Conservation (phyloP, 495 filamentous ascomycete species). For the Neurospora sp. region DNA sequence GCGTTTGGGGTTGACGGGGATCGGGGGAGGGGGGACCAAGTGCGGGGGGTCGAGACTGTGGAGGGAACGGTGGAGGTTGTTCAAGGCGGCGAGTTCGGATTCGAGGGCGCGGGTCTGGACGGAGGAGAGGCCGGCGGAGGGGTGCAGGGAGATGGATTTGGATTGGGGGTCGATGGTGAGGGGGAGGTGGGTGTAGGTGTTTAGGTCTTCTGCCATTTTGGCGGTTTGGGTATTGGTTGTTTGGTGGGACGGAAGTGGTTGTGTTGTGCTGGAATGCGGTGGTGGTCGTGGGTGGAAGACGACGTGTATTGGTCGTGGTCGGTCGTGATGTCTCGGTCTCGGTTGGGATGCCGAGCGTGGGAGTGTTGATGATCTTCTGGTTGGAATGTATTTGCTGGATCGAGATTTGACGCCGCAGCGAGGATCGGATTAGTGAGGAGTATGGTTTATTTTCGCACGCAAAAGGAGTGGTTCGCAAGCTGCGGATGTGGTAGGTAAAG, state of each 20-base stretch:
- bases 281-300: too few relatives aligned
- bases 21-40: conserved; percentile 57
- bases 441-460: background rate
- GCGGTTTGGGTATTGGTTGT: background rate
- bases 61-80: conserved; percentile 63
- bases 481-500: background rate
- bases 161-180: conserved; percentile 66
- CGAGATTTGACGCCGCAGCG: background rate
- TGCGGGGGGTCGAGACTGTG: conserved; percentile 46
- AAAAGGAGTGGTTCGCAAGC: background rate
- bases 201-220: conserved; percentile 46
- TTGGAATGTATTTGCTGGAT: background rate
- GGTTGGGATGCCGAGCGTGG: background rate
- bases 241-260: background rate
- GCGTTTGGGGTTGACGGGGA: conserved; percentile 79
- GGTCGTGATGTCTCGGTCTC: background rate
- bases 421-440: background rate
- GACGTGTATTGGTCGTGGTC: too few relatives aligned
- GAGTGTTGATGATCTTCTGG: background rate
- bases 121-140: conserved; percentile 7
- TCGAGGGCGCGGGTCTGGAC: conserved; percentile 31
- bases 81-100: conserved; percentile 59
- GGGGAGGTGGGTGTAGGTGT: conserved; percentile 77
- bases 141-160: conserved; percentile 46
- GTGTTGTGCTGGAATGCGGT: background rate